Evolutionary conservation across 495 filamentous ascomycete species (phyloP), one percentile per base, ranked within the genome.

Genomic region (Delitschia confertaspora): DNA sequence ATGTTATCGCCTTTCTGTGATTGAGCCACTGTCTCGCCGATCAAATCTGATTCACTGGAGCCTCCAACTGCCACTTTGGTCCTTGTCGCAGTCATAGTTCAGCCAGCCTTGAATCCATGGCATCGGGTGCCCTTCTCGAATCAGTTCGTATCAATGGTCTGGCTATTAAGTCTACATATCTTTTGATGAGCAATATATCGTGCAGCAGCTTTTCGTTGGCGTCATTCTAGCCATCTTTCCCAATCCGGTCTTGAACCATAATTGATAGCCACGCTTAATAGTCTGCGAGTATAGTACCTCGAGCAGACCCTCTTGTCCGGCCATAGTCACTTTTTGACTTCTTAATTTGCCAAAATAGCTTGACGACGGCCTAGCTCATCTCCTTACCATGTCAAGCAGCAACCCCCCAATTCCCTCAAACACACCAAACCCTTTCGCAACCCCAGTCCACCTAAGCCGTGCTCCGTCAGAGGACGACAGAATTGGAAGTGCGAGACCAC

Each of bases 341-440:
- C n/a, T n/a, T n/a, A n/a, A n/a, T n/a, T n/a, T n/a, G n/a, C n/a
- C n/a, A n/a, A n/a, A n/a, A n/a, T n/a, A n/a, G n/a, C n/a, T n/a
- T n/a, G n/a, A n/a, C n/a, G n/a, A n/a, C n/a, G n/a, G n/a, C n/a
- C n/a, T n/a, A 13, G 18, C 11, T 44, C 2, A 9, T 24, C 21
- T 9, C 10, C 20, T 21, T 19, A 31, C 21, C 38, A 47, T 51
- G 45, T 54, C 49, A 20, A 47, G 49, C 49, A 38, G 27, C 23
- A 50, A 47, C 36, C 47, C 45, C 13, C 45, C 16, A 10, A 36
- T 45, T n/a, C 31, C 18, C 14, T 41, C 45, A 32, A 34, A 32
- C 24, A 46, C 9, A 55, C 51, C 8, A 55, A 55, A n/a, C 23
- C 51, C 51, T 5, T 55, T 55, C 31, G 29, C 51, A 26, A 55